phyloP scores from a whole-genome alignment of 345 rosid genomes.

The Pistacia atlantica region DNA sequence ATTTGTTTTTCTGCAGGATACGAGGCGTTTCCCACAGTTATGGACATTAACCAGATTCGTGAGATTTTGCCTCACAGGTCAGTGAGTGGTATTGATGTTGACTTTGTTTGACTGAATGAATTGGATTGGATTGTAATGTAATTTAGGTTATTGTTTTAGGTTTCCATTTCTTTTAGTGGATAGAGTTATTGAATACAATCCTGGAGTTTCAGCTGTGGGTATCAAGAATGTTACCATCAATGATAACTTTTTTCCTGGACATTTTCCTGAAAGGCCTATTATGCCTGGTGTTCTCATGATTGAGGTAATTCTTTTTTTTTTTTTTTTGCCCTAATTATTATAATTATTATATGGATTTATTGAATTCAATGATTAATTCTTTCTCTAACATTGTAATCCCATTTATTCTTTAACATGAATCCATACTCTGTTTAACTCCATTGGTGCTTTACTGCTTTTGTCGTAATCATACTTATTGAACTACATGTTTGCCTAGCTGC shows the following conservation, averaged over 20 bases:
- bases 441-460: not conserved
- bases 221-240: slow-evolving; percentile 97
- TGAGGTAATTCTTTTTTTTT: slow-evolving; percentile 51
- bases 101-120: not conserved
- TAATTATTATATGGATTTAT: not conserved
- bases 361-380: not conserved
- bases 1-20: slow-evolving; percentile 36
- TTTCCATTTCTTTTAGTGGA: slow-evolving; percentile 98
- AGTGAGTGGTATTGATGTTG: not conserved
- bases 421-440: not conserved
- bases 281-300: slow-evolving; percentile 99
- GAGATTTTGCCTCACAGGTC: slow-evolving; percentile 93
- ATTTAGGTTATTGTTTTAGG: slow-evolving; percentile 35
- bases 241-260: slow-evolving; percentile 99
- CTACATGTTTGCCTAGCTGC: not conserved
- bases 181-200: slow-evolving; percentile 92
- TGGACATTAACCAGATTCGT: slow-evolving; percentile 89
- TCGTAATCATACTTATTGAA: not conserved
- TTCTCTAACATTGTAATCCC: not conserved
- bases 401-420: not conserved
- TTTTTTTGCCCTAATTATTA: not conserved
- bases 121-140: not conserved
- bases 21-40: slow-evolving; percentile 74
- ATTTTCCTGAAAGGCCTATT: slow-evolving; percentile 97
- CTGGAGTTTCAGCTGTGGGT: slow-evolving; percentile 94